These are phyloP conservation scores for Aureobasidium sp. DNA, from an alignment of 2,329 filamentous ascomycete genomes.

Conservation along the genomic window DNA sequence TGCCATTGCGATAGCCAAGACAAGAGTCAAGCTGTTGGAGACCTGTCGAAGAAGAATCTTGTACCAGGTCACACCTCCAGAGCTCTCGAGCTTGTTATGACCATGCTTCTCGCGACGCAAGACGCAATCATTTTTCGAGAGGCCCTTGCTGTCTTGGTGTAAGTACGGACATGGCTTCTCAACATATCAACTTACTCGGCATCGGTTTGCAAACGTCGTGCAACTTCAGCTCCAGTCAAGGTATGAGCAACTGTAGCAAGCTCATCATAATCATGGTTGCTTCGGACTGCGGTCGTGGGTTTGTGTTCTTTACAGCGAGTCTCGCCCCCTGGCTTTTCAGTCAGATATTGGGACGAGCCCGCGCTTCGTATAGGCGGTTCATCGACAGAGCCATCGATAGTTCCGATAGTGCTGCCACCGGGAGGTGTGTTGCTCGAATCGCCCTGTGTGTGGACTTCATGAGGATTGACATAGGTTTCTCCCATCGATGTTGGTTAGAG, in stretches of 20 bases:
- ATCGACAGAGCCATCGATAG: slow-evolving; percentile 24
- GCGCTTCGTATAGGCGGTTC: slow-evolving; percentile 27
- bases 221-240: slow-evolving; percentile 18
- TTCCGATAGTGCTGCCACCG: slow-evolving; percentile 20
- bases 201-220: slow-evolving; percentile 19
- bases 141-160: not conserved
- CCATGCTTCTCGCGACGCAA: slow-evolving; percentile 20
- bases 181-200: slow-evolving; percentile 17
- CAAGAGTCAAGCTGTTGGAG: slow-evolving; percentile 33
- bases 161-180: not conserved
- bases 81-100: slow-evolving; percentile 25
- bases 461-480: slow-evolving; percentile 21
- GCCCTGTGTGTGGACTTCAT: slow-evolving; percentile 19
- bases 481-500: slow-evolving; percentile 21
- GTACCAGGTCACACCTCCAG: slow-evolving; percentile 26
- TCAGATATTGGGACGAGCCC: slow-evolving; percentile 24
- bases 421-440: slow-evolving; percentile 18
- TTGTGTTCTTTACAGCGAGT: slow-evolving; percentile 20
- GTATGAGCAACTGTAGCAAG: slow-evolving; percentile 21
- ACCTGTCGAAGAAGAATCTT: slow-evolving; percentile 31
- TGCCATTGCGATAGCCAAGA: slow-evolving; percentile 51
- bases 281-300: slow-evolving; percentile 14
- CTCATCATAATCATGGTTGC: slow-evolving; percentile 16
- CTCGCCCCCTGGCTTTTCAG: slow-evolving; percentile 22
- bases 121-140: slow-evolving; percentile 20